phyloP scores from a whole-genome alignment of 192 early-diverging fungal genomes.

The Rhizophagus sp. region DNA sequence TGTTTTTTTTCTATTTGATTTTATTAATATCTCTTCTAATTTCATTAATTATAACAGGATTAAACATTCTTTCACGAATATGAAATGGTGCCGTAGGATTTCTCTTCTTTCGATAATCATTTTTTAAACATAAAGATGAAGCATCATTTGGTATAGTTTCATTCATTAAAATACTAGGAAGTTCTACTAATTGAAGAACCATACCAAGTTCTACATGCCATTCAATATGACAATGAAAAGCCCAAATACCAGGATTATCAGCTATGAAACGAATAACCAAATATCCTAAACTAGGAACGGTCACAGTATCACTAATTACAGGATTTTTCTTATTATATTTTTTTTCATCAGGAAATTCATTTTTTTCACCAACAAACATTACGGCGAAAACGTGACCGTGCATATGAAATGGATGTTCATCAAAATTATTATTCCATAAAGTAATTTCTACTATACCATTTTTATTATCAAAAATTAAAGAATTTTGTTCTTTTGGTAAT shows the following conservation, averaged over 20 bases:
- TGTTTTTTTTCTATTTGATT: no score
- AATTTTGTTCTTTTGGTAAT: neutral
- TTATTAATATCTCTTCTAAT: no score
- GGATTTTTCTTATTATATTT: conserved; percentile 33
- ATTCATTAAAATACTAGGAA: no score
- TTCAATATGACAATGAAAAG: conserved; percentile 50
- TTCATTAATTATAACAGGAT: no score
- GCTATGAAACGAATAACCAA: conserved; percentile 25
- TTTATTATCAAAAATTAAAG: neutral
- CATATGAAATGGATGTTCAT: neutral
- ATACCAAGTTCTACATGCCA: conserved; percentile 47
- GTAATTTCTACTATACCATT: neutral
- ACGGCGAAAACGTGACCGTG: conserved; percentile 45
- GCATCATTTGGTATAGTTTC: no score
- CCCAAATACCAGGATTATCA: conserved; percentile 46
- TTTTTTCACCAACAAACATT: conserved; percentile 32
- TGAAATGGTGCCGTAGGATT: no score
- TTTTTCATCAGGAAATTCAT: conserved; percentile 26
- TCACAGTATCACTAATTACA: conserved; percentile 36
- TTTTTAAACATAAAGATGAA: no score
- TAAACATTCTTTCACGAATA: no score
- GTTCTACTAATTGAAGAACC: conserved; percentile 35
- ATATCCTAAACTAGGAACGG: conserved; percentile 32
- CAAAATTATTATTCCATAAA: neutral
- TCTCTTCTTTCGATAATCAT: no score